A percentile compares a stretch with the other conserved stretches of the same genome.
Conservation (phyloP, 202 grass and related monocot species). For the Hordeum pubiflorum region DNA sequence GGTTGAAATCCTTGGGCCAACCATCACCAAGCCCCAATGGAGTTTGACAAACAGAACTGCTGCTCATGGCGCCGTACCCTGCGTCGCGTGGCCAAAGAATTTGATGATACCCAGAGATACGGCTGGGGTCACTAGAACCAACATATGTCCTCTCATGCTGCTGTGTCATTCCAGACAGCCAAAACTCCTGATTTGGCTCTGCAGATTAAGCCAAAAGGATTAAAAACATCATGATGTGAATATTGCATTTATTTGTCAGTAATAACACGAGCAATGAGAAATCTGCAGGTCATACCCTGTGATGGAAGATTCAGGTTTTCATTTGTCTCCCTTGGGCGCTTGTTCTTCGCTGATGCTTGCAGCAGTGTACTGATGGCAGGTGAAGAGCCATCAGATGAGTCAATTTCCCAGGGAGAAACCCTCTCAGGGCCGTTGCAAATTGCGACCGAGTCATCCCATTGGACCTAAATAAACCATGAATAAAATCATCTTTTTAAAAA, state of each 20-base stretch:
- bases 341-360: slow-evolving; percentile 44
- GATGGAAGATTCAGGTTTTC: slow-evolving; percentile 42
- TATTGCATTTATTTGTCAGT: neutral
- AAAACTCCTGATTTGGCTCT: slow-evolving; percentile 57
- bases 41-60: slow-evolving; percentile 45
- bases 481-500: neutral
- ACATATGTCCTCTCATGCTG: slow-evolving; percentile 45
- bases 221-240: neutral
- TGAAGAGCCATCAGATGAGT: slow-evolving; percentile 41
- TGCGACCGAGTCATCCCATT: slow-evolving; percentile 71
- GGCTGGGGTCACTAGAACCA: slow-evolving; percentile 36
- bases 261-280: neutral
- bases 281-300: slow-evolving; percentile 22
- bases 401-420: slow-evolving; percentile 87
- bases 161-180: slow-evolving; percentile 50
- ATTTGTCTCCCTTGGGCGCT: slow-evolving; percentile 52
- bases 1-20: slow-evolving; percentile 55
- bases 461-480: slow-evolving; percentile 54
- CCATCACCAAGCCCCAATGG: slow-evolving; percentile 33
- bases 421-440: slow-evolving; percentile 59
- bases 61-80: slow-evolving; percentile 33
- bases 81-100: slow-evolving; percentile 38
- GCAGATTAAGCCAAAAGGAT: slow-evolving; percentile 4
- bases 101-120: slow-evolving; percentile 45
- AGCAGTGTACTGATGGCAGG: slow-evolving; percentile 31